Evolutionary conservation across 192 early-diverging fungal species (phyloP).

Genomic region (Coemansia sp.): DNA sequence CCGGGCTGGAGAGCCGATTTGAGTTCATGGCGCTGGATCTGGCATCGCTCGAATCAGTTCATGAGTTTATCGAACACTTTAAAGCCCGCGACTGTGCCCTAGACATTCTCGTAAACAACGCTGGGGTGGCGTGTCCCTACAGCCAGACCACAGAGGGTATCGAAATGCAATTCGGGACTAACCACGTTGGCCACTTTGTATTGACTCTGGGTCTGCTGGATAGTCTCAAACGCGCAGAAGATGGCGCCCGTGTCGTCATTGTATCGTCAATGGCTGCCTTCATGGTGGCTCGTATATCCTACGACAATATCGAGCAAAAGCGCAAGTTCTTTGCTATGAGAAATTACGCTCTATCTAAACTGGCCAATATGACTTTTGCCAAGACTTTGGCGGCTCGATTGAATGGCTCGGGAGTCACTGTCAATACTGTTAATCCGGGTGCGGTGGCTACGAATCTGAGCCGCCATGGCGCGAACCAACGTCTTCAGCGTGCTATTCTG

Average conservation of each 20-base stretch:
- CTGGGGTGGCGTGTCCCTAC: constrained; percentile 59
- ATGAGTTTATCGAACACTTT: constrained; percentile 30
- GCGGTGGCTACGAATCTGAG: constrained; percentile 7
- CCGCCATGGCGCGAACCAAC: background rate
- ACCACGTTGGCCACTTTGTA: constrained; percentile 58
- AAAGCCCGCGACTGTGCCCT: constrained; percentile 12
- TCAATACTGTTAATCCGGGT: constrained; percentile 24
- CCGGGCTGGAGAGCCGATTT: constrained; percentile 20
- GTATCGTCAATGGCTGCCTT: constrained; percentile 23
- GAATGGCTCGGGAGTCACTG: constrained; percentile 13
- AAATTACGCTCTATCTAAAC: constrained; percentile 25
- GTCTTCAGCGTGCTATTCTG: background rate
- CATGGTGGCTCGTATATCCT: background rate
- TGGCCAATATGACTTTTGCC: constrained; percentile 26
- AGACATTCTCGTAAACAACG: constrained; percentile 35
- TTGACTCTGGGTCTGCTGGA: constrained; percentile 32
- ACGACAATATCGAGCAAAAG: constrained; percentile 1
- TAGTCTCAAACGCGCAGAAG: constrained; percentile 6
- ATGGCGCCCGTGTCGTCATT: constrained; percentile 25
- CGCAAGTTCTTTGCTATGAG: background rate
- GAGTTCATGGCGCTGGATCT: constrained; percentile 49
- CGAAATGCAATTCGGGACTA: constrained; percentile 61
- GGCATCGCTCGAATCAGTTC: constrained; percentile 39
- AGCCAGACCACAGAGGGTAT: constrained; percentile 57
- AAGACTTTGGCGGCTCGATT: constrained; percentile 18